Evolutionary conservation across 441 rosid species (phyloP), one percentile per base, ranked within the genome.

Genomic region (Euphorbia schlechtendalii): DNA sequence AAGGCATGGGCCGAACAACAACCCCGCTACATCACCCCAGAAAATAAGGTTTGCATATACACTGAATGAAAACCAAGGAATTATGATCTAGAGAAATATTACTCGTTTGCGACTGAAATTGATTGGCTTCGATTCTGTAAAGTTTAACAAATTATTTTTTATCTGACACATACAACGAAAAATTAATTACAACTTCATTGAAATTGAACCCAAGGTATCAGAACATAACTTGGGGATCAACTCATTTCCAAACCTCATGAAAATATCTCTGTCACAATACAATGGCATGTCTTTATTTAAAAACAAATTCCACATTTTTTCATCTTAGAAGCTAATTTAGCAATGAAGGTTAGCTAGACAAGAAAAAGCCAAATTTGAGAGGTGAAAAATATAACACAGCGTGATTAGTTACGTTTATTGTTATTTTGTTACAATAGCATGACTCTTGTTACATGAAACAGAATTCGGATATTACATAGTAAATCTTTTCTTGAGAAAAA

Each of bases 1-100:
- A 76, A 78, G 76, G 80, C 78, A 81, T 51, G 67, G 73, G 83
- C n/a, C n/a, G n/a, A n/a, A 81, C 80, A 81, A 80, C 81, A 84
- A 74, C 79, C 76, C 81, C 53, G 64, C 77, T 25, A 79, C 81
- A 80, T 80, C 81, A 82, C 70, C 84, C 80, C 82, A 78, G 77
- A 74, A 71, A 73, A 76, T 79, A 77, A 74, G 68, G 73, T 81
- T 82, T 77, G 69, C 65, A 75, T 66, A 70, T n/a, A n/a, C 73
- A 71, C 78, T 81, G 74, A 82, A 79, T 77, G 70, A 66, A 40
- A 67, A n/a, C 73, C 78, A 69, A 75, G 73, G 49, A 70, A 81
- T 60, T 71, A 70, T 78, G 70, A 66, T 73, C 69, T 43, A 79
- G 30, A 70, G 36, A 72, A 68, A 49, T 40, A 67, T 56, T 67